Conservation (phyloP, 2,329 filamentous ascomycete genomes). For the Colletotrichum coccodes region DNA sequence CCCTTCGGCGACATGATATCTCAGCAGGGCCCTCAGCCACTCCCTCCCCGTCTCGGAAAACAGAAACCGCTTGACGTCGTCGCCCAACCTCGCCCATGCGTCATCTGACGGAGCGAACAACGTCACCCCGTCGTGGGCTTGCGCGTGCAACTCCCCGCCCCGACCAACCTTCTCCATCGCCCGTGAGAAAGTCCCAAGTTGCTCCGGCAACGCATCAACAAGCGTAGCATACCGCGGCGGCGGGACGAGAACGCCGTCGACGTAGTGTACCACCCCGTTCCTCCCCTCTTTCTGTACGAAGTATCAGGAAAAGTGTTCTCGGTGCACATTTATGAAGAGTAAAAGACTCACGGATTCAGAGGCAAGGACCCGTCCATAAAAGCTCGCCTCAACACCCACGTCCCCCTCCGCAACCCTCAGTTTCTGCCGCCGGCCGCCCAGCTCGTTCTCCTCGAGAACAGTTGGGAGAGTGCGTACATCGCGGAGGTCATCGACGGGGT, state of each 20-base stretch:
- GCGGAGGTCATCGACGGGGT: background rate
- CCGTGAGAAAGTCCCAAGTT: background rate
- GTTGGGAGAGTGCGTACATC: background rate
- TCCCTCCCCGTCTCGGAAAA: background rate
- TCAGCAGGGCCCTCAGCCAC: slow-evolving; percentile 2
- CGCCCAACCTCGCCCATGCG: slow-evolving; percentile 2
- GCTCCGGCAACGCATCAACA: slow-evolving; percentile 1
- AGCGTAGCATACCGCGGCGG: slow-evolving; percentile 20
- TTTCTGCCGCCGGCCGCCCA: slow-evolving; percentile 8
- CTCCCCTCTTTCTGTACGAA: background rate
- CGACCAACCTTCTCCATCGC: background rate
- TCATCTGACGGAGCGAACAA: slow-evolving; percentile 20
- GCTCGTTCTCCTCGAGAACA: background rate
- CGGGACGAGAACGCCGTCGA: slow-evolving; percentile 27
- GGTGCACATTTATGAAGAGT: background rate
- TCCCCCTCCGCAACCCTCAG: background rate
- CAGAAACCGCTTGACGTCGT: background rate
- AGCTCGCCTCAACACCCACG: background rate
- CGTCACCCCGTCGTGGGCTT: background rate
- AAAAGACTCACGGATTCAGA: background rate
- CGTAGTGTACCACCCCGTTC: slow-evolving; percentile 14
- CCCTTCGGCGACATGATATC: slow-evolving; percentile 11
- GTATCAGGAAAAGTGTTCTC: background rate
- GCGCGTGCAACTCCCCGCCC: background rate
- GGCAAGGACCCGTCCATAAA: slow-evolving; percentile 5